Conservation (phyloP, 1,139 yeast genomes). For the Kluyveromyces sp. region DNA sequence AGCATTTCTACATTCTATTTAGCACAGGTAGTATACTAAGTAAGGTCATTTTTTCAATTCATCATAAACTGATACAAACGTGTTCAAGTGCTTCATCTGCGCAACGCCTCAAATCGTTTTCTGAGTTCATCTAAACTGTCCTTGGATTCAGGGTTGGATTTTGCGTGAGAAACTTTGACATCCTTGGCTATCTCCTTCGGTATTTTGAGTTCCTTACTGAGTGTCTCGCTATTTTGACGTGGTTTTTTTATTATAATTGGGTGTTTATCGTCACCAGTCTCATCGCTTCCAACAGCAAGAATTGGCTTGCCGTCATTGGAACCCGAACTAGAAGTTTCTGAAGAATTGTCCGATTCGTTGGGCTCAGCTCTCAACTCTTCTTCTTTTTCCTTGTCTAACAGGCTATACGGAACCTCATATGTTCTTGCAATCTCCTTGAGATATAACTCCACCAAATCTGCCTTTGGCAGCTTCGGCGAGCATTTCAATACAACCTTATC, state of each 20-base stretch:
- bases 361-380: constrained; percentile 19
- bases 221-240: constrained; percentile 41
- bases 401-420: constrained; percentile 68
- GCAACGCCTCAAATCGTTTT: constrained; percentile 47
- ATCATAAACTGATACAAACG: neutral
- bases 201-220: constrained; percentile 37
- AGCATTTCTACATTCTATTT: neutral
- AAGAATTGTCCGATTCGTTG: constrained; percentile 22
- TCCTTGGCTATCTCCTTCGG: constrained; percentile 36
- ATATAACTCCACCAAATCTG: constrained; percentile 60
- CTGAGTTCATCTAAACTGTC: constrained; percentile 46
- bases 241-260: constrained; percentile 44
- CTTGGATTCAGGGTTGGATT: constrained; percentile 26
- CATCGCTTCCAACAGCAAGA: constrained; percentile 30
- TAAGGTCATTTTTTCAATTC: neutral
- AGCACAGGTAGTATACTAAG: neutral
- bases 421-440: constrained; percentile 76
- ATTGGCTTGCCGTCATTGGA: constrained; percentile 27
- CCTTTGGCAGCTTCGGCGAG: constrained; percentile 59
- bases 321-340: constrained; percentile 17
- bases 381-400: constrained; percentile 34
- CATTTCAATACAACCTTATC: constrained; percentile 59
- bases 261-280: constrained; percentile 30
- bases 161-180: constrained; percentile 21
- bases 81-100: constrained; percentile 16